Conservation (phyloP, 352 stramenopile species). For the Phytopythium helicoides region DNA sequence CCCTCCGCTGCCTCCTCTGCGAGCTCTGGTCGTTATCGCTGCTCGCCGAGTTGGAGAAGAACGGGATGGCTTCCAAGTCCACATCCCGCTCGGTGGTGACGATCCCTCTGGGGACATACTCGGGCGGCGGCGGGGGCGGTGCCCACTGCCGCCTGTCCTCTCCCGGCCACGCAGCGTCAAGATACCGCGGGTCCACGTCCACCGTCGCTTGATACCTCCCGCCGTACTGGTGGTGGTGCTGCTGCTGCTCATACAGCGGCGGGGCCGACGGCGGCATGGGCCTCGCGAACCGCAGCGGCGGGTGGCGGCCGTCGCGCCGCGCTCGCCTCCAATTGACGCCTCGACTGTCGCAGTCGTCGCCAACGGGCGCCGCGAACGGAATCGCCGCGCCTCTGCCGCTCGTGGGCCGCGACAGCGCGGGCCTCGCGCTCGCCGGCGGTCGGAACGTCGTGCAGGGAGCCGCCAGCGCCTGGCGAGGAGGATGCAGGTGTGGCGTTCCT, state of each 20-base stretch:
- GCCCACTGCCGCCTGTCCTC: not conserved
- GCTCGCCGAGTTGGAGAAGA: not conserved
- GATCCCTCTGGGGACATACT: not conserved
- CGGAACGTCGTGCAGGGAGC: too few species aligned
- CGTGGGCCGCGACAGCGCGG: not conserved
- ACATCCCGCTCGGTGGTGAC: not conserved
- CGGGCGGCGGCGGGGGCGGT: not conserved
- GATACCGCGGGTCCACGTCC: not conserved
- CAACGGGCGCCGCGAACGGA: conserved; percentile 5
- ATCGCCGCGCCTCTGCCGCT: not conserved
- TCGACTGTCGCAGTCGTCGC: not conserved
- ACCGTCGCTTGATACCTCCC: conserved; percentile 1
- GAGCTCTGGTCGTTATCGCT: not conserved
- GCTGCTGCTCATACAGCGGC: not conserved
- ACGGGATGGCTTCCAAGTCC: not conserved
- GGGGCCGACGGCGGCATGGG: conserved; percentile 1
- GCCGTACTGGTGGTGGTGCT: not conserved
- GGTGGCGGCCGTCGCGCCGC: not conserved
- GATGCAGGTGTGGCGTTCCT: too few species aligned
- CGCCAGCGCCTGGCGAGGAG: too few species aligned
- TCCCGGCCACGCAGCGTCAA: not conserved
- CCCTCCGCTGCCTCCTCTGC: not conserved
- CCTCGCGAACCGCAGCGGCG: not conserved
- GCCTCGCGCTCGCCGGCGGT: not conserved
- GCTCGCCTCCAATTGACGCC: not conserved